Conservation (phyloP, 192 early-diverging fungal species). For the Coemansia javaensis region DNA sequence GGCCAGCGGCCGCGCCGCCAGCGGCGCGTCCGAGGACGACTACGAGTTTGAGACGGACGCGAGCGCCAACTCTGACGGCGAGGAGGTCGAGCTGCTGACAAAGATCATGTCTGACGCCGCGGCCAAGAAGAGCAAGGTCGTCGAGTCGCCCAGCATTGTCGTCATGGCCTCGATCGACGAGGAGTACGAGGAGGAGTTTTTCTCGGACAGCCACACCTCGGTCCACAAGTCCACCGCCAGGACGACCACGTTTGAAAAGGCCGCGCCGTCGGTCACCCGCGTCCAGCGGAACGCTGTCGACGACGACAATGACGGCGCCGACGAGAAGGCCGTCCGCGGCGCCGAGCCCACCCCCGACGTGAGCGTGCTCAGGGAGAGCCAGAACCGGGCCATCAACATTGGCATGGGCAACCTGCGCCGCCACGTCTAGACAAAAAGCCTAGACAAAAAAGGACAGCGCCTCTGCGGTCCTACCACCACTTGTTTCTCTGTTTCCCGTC, state of each 20-base stretch:
- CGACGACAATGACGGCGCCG: conserved; percentile 6
- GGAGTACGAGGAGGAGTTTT: conserved; percentile 43
- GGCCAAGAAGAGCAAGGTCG: conserved; percentile 9
- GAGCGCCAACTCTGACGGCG: conserved; percentile 33
- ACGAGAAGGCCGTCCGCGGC: conserved; percentile 16
- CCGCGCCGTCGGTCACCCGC: background rate
- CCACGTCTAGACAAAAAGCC: conserved; percentile 28
- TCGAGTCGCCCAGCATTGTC: conserved; percentile 37
- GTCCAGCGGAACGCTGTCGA: conserved; percentile 19
- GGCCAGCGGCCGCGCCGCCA: conserved; percentile 3
- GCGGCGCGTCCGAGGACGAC: conserved; percentile 16
- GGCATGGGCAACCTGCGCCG: conserved; percentile 41
- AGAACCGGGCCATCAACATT: conserved; percentile 47
- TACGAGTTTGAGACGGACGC: conserved; percentile 23
- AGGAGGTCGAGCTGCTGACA: conserved; percentile 33
- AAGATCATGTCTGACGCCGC: conserved; percentile 21
- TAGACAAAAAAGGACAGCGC: no score
- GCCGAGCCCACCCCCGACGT: conserved; percentile 30
- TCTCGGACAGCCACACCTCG: conserved; percentile 2
- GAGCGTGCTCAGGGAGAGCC: conserved; percentile 32
- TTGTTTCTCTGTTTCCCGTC: background rate
- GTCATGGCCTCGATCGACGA: conserved; percentile 38
- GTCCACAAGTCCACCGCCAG: background rate
- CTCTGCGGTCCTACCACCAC: background rate
- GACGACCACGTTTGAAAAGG: background rate